These are phyloP conservation scores for Podosphaera xanthii DNA, from an alignment of 2,329 filamentous ascomycete species.

Conservation along the genomic window DNA sequence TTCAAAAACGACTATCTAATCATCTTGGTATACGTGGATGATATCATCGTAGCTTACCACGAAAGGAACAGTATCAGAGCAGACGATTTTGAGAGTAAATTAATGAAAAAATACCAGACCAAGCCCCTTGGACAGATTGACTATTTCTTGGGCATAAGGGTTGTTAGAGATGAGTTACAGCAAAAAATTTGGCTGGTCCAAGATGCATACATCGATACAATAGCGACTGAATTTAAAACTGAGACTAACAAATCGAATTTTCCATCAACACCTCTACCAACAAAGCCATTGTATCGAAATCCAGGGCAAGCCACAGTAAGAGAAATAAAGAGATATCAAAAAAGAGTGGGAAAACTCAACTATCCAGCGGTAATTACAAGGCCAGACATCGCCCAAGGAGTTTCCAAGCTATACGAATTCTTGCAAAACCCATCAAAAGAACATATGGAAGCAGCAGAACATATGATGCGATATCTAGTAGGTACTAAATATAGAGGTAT, in stretches of 20 bases:
- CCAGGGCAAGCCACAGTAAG: not conserved
- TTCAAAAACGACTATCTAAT: no score
- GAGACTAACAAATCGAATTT: not conserved
- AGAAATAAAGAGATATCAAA: not conserved
- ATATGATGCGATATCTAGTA: not conserved
- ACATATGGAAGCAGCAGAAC: constrained; percentile 1
- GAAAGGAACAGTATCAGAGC: not conserved
- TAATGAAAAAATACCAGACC: not conserved
- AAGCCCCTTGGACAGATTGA: not conserved
- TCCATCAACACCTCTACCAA: not conserved
- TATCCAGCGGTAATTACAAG: not conserved
- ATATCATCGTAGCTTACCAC: no score
- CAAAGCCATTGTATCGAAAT: not conserved
- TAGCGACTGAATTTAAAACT: not conserved
- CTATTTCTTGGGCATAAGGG: not conserved
- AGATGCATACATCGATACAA: not conserved
- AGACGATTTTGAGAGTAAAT: not conserved
- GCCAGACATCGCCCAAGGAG: not conserved
- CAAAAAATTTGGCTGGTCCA: not conserved
- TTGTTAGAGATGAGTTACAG: not conserved
- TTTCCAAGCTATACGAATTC: not conserved
- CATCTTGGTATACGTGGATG: no score
- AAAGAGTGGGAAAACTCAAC: not conserved
- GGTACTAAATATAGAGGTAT: not conserved
- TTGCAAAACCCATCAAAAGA: not conserved